Conservation (phyloP, 169 alveolate genomes). For the Eimeria praecox region DNA sequence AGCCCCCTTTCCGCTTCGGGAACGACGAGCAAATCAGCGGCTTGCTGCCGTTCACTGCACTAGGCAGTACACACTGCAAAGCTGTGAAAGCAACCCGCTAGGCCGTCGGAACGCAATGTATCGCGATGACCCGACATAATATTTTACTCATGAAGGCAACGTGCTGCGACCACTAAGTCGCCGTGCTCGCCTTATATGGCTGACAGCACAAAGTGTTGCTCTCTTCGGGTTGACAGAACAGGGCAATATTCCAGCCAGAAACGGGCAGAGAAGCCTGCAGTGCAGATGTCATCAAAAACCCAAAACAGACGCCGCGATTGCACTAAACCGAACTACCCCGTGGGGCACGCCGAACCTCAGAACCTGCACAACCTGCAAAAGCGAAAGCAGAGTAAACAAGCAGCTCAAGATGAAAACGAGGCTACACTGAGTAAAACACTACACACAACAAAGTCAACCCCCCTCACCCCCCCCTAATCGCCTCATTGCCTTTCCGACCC, state of each 20-base stretch:
- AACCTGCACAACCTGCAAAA: background rate
- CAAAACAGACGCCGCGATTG: too few species aligned
- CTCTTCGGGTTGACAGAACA: too few species aligned
- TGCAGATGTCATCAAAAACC: too few species aligned
- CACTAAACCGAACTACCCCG: too few species aligned
- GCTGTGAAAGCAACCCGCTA: background rate
- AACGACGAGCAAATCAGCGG: background rate
- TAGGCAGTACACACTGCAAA: background rate
- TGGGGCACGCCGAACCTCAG: too few species aligned
- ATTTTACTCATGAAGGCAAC: too few species aligned
- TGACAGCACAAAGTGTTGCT: too few species aligned
- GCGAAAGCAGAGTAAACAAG: background rate
- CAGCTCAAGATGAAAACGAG: background rate
- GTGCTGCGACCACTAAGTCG: too few species aligned
- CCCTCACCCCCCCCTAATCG: background rate
- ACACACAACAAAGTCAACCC: background rate
- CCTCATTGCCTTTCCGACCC: conserved; percentile 27
- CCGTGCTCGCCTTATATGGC: too few species aligned
- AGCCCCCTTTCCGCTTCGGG: background rate
- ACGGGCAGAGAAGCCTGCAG: too few species aligned
- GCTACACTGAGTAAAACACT: background rate
- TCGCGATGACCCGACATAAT: background rate
- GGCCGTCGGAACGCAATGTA: background rate
- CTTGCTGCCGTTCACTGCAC: background rate
- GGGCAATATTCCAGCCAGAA: too few species aligned